Percentiles rank a stretch among this genome's conserved stretches.
Evolutionary conservation across 2,329 filamentous ascomycete genomes (phyloP).

Genomic region (Trichoderma breve): DNA sequence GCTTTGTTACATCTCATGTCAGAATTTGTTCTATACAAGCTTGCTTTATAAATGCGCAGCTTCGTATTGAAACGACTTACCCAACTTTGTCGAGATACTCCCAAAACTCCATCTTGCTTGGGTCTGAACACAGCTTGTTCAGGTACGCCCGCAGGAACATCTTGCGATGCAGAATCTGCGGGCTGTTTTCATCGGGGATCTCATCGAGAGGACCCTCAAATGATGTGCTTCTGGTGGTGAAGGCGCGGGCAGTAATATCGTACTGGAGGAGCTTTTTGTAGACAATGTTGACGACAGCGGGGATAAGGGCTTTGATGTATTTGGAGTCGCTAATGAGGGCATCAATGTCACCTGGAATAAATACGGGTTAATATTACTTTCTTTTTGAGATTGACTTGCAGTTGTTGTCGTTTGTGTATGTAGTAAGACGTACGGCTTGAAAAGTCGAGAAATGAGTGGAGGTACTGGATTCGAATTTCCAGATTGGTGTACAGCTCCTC

Average conservation of each 20-base stretch:
- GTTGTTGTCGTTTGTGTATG: neutral
- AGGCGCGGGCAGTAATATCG: constrained; percentile 78
- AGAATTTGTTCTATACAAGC: neutral
- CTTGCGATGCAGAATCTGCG: constrained; percentile 74
- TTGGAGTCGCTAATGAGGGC: constrained; percentile 67
- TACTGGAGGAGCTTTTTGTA: constrained; percentile 79
- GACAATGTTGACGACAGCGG: constrained; percentile 78
- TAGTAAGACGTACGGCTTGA: constrained; percentile 57
- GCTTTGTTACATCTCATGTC: constrained; percentile 32
- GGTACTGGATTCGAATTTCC: constrained; percentile 66
- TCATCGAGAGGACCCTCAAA: constrained; percentile 67
- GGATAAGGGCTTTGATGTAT: constrained; percentile 79
- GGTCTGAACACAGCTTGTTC: constrained; percentile 71
- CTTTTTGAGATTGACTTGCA: neutral
- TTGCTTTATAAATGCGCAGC: neutral
- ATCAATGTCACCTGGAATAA: constrained; percentile 62
- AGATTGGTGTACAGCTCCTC: constrained; percentile 70
- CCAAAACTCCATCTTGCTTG: constrained; percentile 75
- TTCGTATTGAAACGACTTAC: constrained; percentile 40
- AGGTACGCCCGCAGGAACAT: constrained; percentile 76
- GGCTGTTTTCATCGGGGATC: constrained; percentile 63
- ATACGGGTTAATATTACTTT: neutral
- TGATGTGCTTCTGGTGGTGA: constrained; percentile 61
- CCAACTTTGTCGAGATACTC: constrained; percentile 82
- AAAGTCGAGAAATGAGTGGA: constrained; percentile 76